phyloP scores from a whole-genome alignment of 257 asterid species.

The Jasminum sambac region DNA sequence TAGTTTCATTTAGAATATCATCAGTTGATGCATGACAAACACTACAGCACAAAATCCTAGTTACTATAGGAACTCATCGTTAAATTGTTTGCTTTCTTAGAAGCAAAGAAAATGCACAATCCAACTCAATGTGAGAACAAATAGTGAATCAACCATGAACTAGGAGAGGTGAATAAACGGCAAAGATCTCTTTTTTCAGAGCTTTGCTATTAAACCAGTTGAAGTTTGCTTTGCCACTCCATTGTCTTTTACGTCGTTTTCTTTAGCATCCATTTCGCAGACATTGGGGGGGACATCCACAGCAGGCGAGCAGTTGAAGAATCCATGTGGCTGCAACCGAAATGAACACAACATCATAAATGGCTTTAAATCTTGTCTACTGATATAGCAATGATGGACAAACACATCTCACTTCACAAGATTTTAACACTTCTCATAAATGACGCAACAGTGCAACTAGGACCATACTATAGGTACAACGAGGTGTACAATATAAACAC shows the following conservation, averaged over 20 bases:
- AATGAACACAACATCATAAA: not conserved
- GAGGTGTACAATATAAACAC: too few species aligned
- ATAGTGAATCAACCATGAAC: not conserved
- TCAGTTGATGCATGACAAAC: not conserved
- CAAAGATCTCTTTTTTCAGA: constrained; percentile 21
- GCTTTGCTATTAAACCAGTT: constrained; percentile 41
- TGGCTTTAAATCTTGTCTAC: not conserved
- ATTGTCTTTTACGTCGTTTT: constrained; percentile 42
- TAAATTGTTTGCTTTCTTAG: too few species aligned
- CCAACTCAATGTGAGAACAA: not conserved
- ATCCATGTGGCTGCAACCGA: constrained; percentile 54
- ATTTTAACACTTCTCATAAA: too few species aligned
- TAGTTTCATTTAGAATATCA: too few species aligned
- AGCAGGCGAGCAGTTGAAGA: constrained; percentile 60
- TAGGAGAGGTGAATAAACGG: not conserved
- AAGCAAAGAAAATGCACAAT: too few species aligned
- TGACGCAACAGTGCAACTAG: too few species aligned
- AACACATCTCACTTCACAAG: too few species aligned
- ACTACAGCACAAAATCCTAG: not conserved
- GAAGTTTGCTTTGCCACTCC: constrained; percentile 36
- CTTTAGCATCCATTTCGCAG: constrained; percentile 29
- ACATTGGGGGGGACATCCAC: constrained; percentile 54
- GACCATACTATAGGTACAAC: too few species aligned
- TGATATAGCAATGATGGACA: not conserved
- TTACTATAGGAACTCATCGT: too few species aligned